A percentile compares a stretch with the other conserved stretches of the same genome.
These are phyloP conservation scores for Cladophialophora yegresii DNA, from an alignment of 2,329 filamentous ascomycete species.

Conservation along the genomic window DNA sequence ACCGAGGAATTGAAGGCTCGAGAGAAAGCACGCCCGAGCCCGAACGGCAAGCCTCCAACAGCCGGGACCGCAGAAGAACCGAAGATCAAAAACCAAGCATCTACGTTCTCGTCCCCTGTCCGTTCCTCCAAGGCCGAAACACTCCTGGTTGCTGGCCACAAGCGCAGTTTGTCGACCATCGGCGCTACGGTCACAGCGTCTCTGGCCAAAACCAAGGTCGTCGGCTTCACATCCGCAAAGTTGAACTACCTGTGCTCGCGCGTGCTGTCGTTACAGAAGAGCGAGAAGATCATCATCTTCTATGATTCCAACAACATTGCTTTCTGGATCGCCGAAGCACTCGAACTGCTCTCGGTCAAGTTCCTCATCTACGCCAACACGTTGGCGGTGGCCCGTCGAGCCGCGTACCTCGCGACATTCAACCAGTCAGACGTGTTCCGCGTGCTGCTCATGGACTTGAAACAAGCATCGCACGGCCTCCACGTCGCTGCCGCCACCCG, in stretches of 20 bases:
- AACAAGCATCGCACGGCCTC: conserved; percentile 81
- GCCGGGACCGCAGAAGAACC: conserved; percentile 28
- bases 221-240: conserved; percentile 85
- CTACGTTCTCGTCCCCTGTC: conserved; percentile 15
- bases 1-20: conserved; percentile 25
- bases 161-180: conserved; percentile 54
- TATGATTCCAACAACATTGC: conserved; percentile 87
- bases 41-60: conserved; percentile 21
- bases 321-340: conserved; percentile 78
- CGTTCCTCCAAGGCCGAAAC: conserved; percentile 1
- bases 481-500: conserved; percentile 81
- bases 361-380: conserved; percentile 60
- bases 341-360: conserved; percentile 69
- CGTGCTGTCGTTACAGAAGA: conserved; percentile 65
- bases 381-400: conserved; percentile 63
- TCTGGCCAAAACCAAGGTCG: conserved; percentile 62
- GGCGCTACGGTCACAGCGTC: conserved; percentile 49
- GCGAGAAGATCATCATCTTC: conserved; percentile 88
- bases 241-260: conserved; percentile 79
- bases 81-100: conserved; percentile 30
- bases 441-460: conserved; percentile 88
- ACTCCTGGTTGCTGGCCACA: not conserved
- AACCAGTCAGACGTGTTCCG: conserved; percentile 68
- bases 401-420: conserved; percentile 77
- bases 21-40: conserved; percentile 15